Evolutionary conservation across 2,329 filamentous ascomycete species (phyloP).

Genomic region (Aphanoascus verrucosus): DNA sequence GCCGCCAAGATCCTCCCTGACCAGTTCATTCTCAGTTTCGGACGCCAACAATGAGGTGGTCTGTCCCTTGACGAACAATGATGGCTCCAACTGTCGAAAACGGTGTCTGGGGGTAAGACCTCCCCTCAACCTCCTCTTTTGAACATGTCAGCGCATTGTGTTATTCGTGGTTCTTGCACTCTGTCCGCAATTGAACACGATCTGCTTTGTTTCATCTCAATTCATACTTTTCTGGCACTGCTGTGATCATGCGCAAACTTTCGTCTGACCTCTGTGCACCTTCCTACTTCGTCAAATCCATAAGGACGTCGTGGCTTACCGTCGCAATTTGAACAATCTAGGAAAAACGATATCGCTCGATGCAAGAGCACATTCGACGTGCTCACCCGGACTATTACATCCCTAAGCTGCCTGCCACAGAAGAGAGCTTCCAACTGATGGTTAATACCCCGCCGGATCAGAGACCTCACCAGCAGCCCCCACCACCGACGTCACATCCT

Average conservation of each 20-base stretch:
- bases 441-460: conserved; percentile 78
- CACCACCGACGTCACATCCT: conserved; percentile 13
- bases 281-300: not conserved
- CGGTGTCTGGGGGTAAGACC: conserved; percentile 90
- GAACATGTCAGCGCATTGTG: conserved; percentile 14
- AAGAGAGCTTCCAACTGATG: conserved; percentile 96
- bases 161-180: not conserved
- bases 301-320: not conserved
- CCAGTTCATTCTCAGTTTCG: conserved; percentile 81
- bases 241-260: not conserved
- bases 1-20: conserved; percentile 79
- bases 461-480: conserved; percentile 45
- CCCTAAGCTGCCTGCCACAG: conserved; percentile 90
- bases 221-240: not conserved
- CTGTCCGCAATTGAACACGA: not conserved
- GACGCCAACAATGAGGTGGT: conserved; percentile 93
- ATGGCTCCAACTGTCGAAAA: conserved; percentile 94
- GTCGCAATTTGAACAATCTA: conserved; percentile 29
- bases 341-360: conserved; percentile 94
- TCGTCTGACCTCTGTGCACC: not conserved
- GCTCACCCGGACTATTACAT: conserved; percentile 97
- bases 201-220: not conserved
- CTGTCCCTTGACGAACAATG: conserved; percentile 88
- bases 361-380: conserved; percentile 98
- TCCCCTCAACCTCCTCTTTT: not conserved